Percentiles rank a stretch among this genome's conserved stretches.
Evolutionary conservation across 1,139 yeast species (phyloP).

Genomic region (Sugiyamaella paludigena): DNA sequence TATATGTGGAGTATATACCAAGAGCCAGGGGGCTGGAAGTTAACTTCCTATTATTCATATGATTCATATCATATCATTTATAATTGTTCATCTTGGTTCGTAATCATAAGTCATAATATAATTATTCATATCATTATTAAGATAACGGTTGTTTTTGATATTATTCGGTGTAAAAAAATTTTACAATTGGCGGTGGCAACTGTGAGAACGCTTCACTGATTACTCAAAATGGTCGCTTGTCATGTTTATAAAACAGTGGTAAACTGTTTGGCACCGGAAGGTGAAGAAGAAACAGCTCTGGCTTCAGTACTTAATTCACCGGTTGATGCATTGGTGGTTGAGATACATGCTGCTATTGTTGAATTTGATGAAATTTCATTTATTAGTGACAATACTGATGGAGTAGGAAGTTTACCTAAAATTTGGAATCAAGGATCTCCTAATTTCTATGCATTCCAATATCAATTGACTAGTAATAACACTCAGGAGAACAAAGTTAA

Average conservation of each 20-base stretch:
- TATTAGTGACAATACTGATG: conserved; percentile 4
- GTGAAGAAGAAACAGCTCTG: conserved; percentile 24
- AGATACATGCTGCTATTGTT: conserved; percentile 22
- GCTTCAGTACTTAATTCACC: conserved; percentile 19
- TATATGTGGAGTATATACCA: too few species aligned
- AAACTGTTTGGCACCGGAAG: conserved; percentile 15
- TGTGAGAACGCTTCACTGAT: too few species aligned
- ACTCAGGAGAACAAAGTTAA: conserved; percentile 3
- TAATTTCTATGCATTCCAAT: conserved; percentile 23
- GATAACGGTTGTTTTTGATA: too few species aligned
- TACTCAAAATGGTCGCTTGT: conserved; percentile 25
- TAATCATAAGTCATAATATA: too few species aligned
- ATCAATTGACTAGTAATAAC: conserved; percentile 4
- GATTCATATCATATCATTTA: too few species aligned
- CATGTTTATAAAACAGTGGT: conserved; percentile 27
- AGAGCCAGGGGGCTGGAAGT: too few species aligned
- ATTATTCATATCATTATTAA: too few species aligned
- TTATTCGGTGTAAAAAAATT: too few species aligned
- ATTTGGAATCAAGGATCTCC: conserved; percentile 29
- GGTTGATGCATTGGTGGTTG: conserved; percentile 27
- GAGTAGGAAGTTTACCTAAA: conserved; percentile 11
- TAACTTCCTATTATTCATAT: too few species aligned
- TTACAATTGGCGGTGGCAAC: too few species aligned
- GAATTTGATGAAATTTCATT: conserved; percentile 13
- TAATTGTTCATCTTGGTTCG: too few species aligned